A percentile compares a stretch with the other conserved stretches of the same genome.
Evolutionary conservation across 192 early-diverging fungal species (phyloP).

Genomic region (Umbelopsis vinacea): DNA sequence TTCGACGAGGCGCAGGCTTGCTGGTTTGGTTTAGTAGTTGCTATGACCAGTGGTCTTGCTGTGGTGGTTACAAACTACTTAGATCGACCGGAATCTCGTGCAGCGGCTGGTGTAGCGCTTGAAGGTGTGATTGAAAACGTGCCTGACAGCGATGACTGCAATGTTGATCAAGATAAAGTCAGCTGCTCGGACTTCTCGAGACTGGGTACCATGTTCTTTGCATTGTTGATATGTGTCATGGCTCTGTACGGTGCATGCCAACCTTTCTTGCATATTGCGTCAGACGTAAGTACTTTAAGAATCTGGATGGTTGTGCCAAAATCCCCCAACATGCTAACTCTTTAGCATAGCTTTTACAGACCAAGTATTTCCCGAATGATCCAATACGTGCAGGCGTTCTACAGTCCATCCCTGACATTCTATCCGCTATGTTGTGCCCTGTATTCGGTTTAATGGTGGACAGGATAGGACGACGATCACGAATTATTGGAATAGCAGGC

Average conservation of each 20-base stretch:
- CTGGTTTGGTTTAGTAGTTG: slow-evolving; percentile 58
- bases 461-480: slow-evolving; percentile 52
- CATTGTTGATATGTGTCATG: slow-evolving; percentile 50
- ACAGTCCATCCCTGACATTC: slow-evolving; percentile 66
- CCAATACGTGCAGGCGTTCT: slow-evolving; percentile 58
- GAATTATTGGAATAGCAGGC: slow-evolving; percentile 50
- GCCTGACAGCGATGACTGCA: background rate
- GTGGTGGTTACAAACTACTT: slow-evolving; percentile 44
- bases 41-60: slow-evolving; percentile 45
- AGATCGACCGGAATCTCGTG: slow-evolving; percentile 50
- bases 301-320: background rate
- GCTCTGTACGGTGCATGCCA: slow-evolving; percentile 56
- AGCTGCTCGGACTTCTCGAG: slow-evolving; percentile 12
- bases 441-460: slow-evolving; percentile 62
- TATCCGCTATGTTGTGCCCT: slow-evolving; percentile 66
- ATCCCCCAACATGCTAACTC: background rate
- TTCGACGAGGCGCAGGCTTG: slow-evolving; percentile 44
- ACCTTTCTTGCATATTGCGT: slow-evolving; percentile 70
- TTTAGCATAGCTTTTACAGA: slow-evolving; percentile 51
- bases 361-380: slow-evolving; percentile 61
- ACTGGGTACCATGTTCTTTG: slow-evolving; percentile 48
- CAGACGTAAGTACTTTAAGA: slow-evolving; percentile 33
- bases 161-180: slow-evolving; percentile 18
- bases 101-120: slow-evolving; percentile 44
- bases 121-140: background rate